phyloP scores from a whole-genome alignment of 2,329 filamentous ascomycete genomes.

The Grosmannia penicillata region DNA sequence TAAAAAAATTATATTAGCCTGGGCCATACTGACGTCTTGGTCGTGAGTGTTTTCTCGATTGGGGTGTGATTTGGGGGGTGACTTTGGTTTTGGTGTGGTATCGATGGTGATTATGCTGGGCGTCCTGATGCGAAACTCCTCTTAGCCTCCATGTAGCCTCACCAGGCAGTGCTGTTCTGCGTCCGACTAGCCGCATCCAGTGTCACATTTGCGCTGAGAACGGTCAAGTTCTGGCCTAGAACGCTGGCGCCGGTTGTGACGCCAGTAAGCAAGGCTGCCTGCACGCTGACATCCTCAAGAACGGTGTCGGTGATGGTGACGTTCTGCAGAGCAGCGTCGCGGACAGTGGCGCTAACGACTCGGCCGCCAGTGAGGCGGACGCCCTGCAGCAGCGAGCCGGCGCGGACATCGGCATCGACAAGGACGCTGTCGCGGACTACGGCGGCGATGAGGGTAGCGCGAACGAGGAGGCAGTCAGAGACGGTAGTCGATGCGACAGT shows the following conservation, averaged over 20 bases:
- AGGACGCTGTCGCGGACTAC: slow-evolving; percentile 7
- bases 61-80: too few relatives aligned
- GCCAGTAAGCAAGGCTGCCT: slow-evolving; percentile 3
- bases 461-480: slow-evolving; percentile 9
- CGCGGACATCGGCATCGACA: slow-evolving; percentile 7
- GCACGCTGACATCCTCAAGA: not conserved
- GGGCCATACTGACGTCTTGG: too few relatives aligned
- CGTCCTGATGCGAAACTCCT: not conserved
- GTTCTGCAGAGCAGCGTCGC: slow-evolving; percentile 5
- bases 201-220: not conserved
- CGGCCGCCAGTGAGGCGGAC: slow-evolving; percentile 10
- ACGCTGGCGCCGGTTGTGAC: not conserved
- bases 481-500: slow-evolving; percentile 8
- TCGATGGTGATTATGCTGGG: not conserved
- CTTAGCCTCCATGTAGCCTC: too few relatives aligned
- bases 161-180: slow-evolving; percentile 3
- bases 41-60: too few relatives aligned
- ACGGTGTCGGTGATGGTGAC: not conserved
- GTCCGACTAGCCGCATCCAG: not conserved
- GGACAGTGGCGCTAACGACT: slow-evolving; percentile 6
- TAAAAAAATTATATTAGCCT: too few relatives aligned
- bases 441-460: slow-evolving; percentile 6
- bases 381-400: slow-evolving; percentile 3
- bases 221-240: not conserved
- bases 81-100: too few relatives aligned